Evolutionary conservation across 139 green algal species (phyloP).

Genomic region (Chlorella sp.): DNA sequence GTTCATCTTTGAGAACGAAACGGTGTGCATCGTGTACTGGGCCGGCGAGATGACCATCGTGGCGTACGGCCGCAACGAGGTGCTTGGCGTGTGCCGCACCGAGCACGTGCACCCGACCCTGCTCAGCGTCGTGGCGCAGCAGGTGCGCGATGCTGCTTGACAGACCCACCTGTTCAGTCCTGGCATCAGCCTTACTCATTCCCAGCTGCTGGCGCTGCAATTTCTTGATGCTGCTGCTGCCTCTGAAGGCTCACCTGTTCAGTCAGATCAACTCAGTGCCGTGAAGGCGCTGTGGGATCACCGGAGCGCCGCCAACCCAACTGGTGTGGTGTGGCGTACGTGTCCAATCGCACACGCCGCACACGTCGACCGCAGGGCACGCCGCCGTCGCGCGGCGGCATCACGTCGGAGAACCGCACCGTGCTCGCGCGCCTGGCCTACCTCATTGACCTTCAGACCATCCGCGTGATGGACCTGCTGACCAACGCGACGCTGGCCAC

Average conservation of each 20-base stretch:
- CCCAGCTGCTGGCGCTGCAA: no score
- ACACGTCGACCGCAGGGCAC: no score
- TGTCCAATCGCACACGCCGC: no score
- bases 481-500: constrained; percentile 40
- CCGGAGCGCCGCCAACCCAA: no score
- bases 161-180: no score
- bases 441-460: constrained; percentile 72
- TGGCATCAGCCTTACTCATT: no score
- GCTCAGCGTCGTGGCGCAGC: constrained; percentile 51
- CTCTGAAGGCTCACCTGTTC: no score
- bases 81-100: constrained; percentile 62
- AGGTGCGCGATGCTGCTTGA: constrained; percentile 1
- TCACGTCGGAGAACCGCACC: constrained; percentile 5
- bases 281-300: no score
- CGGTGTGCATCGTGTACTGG: constrained; percentile 70
- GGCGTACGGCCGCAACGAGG: constrained; percentile 56
- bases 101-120: constrained; percentile 73
- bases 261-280: no score
- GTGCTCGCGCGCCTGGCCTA: constrained; percentile 51
- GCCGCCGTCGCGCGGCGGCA: constrained; percentile 17
- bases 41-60: constrained; percentile 68
- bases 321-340: no score
- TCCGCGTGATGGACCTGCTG: constrained; percentile 64
- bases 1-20: constrained; percentile 65
- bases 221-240: no score